Evolutionary conservation across 805 yeast species (phyloP).

Genomic region (Lipomyces orientalis): DNA sequence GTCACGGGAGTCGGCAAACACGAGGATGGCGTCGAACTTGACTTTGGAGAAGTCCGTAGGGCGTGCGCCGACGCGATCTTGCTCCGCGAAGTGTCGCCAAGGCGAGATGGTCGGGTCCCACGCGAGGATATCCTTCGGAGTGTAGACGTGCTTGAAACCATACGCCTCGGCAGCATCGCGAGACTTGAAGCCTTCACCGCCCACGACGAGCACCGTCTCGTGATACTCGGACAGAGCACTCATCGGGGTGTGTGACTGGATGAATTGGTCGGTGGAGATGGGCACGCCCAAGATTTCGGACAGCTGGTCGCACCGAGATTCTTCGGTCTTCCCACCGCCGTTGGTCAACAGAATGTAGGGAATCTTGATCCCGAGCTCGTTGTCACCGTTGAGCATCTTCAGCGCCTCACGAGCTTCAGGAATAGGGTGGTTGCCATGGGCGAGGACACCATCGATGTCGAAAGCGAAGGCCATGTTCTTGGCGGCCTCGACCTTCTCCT

Average conservation of each 20-base stretch:
- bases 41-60: conserved; percentile 64
- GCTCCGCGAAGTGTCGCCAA: conserved; percentile 69
- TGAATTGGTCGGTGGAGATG: conserved; percentile 77
- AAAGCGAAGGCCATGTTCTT: conserved; percentile 75
- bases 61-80: conserved; percentile 42
- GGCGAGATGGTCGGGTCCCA: conserved; percentile 90
- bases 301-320: conserved; percentile 73
- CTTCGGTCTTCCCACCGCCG: conserved; percentile 89
- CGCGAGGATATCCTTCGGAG: conserved; percentile 80
- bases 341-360: conserved; percentile 88
- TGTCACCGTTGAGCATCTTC: conserved; percentile 73
- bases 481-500: conserved; percentile 13
- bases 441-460: conserved; percentile 90
- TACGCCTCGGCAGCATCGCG: conserved; percentile 81
- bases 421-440: conserved; percentile 82
- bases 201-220: conserved; percentile 81
- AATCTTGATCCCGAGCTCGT: conserved; percentile 74
- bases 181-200: conserved; percentile 86
- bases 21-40: conserved; percentile 78
- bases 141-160: conserved; percentile 82
- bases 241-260: conserved; percentile 96
- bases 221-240: conserved; percentile 71
- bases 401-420: conserved; percentile 81
- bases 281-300: conserved; percentile 62
- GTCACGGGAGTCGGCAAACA: conserved; percentile 89